These are phyloP conservation scores for Tulasnella calospora DNA, from an alignment of 768 basidiomycete species.

Conservation along the genomic window DNA sequence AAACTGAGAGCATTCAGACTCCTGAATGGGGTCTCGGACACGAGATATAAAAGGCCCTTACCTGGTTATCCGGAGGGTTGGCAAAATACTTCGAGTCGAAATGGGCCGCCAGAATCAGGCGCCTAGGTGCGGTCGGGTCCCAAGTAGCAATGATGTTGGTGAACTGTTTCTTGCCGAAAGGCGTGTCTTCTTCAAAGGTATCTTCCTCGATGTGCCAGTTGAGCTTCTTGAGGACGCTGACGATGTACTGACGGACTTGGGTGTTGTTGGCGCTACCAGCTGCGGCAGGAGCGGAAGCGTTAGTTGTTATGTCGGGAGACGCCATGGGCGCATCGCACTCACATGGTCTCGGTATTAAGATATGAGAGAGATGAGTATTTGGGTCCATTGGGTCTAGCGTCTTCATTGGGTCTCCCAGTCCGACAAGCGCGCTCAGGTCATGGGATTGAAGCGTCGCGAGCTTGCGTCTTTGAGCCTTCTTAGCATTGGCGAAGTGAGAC, in stretches of 20 bases:
- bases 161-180: conserved; percentile 72
- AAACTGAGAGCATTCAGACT: conserved; percentile 54
- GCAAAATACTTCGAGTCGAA: conserved; percentile 89
- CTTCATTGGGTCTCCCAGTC: conserved; percentile 57
- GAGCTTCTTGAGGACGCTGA: conserved; percentile 60
- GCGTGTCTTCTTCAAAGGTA: conserved; percentile 70
- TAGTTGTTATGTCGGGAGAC: neutral
- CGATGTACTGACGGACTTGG: conserved; percentile 74
- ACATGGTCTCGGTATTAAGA: conserved; percentile 82
- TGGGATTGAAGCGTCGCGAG: conserved; percentile 30
- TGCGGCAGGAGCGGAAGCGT: conserved; percentile 32
- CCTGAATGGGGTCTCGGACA: conserved; percentile 19
- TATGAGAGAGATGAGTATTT: conserved; percentile 68
- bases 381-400: conserved; percentile 64
- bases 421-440: conserved; percentile 49
- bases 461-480: conserved; percentile 23
- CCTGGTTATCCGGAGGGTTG: conserved; percentile 66
- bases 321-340: conserved; percentile 34
- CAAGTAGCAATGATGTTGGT: conserved; percentile 94
- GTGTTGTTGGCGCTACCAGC: conserved; percentile 76
- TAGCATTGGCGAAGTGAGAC: neutral
- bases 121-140: conserved; percentile 73
- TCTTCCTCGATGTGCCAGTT: conserved; percentile 89
- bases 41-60: conserved; percentile 36
- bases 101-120: conserved; percentile 86